These are phyloP conservation scores for Mycena chlorophos DNA, from an alignment of 768 basidiomycete genomes.

Conservation along the genomic window DNA sequence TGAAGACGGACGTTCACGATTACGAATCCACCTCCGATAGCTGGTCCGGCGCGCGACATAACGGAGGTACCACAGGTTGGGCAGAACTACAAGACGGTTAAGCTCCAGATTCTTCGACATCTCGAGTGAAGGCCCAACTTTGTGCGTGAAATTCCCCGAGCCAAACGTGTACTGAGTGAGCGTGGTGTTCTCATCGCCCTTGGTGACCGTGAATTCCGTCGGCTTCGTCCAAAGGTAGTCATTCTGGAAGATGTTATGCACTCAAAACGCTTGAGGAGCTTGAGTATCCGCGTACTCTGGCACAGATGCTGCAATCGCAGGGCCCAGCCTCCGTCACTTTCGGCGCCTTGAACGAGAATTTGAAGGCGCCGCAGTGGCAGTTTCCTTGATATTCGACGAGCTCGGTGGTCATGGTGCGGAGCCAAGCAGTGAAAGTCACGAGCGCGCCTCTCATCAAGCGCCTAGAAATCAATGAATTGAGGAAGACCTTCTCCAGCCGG, in stretches of 20 bases:
- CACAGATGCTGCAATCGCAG: not conserved
- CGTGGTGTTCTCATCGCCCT: not conserved
- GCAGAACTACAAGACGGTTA: not conserved
- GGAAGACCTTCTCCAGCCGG: too few relatives aligned
- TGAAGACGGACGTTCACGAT: not conserved
- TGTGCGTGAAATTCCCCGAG: not conserved
- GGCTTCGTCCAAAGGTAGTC: not conserved
- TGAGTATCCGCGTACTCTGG: not conserved
- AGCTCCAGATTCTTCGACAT: not conserved
- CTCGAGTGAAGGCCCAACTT: not conserved
- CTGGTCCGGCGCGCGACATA: not conserved
- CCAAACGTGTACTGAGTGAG: not conserved
- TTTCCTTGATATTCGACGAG: not conserved
- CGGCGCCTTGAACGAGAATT: not conserved
- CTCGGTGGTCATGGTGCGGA: too few relatives aligned
- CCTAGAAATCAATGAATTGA: too few relatives aligned
- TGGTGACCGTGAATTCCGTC: not conserved
- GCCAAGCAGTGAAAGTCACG: too few relatives aligned
- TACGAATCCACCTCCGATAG: not conserved
- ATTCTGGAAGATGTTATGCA: not conserved
- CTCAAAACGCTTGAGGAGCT: not conserved
- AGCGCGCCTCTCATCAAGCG: too few relatives aligned
- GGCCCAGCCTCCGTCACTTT: not conserved
- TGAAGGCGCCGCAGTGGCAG: slow-evolving; percentile 1
- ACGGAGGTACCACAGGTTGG: not conserved